Evolutionary conservation across 1,284 basidiomycete species (phyloP), one percentile per base, ranked within the genome.

Genomic region (Pseudozyma thailandica): DNA sequence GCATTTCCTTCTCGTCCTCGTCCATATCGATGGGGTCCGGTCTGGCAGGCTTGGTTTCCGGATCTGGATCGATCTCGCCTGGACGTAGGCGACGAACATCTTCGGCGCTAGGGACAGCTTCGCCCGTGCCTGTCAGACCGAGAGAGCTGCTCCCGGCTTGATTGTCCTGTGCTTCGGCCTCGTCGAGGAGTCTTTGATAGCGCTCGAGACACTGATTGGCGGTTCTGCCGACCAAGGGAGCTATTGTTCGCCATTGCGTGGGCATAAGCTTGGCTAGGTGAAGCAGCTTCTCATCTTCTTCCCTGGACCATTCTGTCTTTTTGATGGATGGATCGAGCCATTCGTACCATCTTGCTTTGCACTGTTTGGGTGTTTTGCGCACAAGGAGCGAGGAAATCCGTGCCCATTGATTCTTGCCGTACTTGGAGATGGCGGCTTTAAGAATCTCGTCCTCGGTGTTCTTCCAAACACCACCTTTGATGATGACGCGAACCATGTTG

Each of bases 11-110:
- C 84, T 98, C 96, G 82, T 95, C 96, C 84, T 99, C 96, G 84
- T 99, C 96, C 96, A 99, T 99, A 85, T 99, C 96, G 79, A 98
- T 96, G 6, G 96, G 95, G 86, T 99, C 96, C 6, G 96, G 96
- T 27, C 95, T 88, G 1, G 96, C 96, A 46, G 96, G 93, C 82
- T 97, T 95, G 12, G 95, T 96, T 84, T 99, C 96, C 1, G 96
- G 96, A 85, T 99, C 94, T 2, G 96, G 94, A 83, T 99, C 96
- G 76, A 98, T 95, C 85, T 98, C 96, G 51, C 96, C 96, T 5
- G 94, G 93, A 50, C 94, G 88, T 62, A 99, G 86, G 69, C 90
- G 88, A 57, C 95, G 87, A 37, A 95, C 89, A 77, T 97, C 94
- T 47, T 96, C 94, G 12, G 91, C 92, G 75, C 90, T 90, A 4